Conservation (phyloP, 805 yeast genomes). For the Kodamaea nitidulidarum region DNA sequence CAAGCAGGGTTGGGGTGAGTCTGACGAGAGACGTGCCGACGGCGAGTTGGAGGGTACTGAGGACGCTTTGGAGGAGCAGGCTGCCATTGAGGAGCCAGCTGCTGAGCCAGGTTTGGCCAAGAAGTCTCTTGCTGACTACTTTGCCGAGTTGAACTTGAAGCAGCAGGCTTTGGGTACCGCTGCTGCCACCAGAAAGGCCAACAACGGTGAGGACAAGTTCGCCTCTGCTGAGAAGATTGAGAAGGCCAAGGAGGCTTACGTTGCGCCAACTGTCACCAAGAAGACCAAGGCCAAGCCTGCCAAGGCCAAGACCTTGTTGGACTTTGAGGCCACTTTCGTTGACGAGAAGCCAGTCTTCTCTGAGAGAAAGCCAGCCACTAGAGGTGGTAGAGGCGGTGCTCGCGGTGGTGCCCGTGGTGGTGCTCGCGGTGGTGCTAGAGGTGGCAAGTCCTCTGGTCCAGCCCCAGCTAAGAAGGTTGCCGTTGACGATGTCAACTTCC, state of each 20-base stretch:
- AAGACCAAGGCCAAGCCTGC: conserved; percentile 64
- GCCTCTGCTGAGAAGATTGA: conserved; percentile 56
- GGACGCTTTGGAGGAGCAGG: conserved; percentile 40
- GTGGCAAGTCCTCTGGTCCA: conserved; percentile 20
- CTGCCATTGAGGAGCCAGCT: conserved; percentile 44
- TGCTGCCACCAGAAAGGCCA: conserved; percentile 45
- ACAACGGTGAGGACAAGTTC: conserved; percentile 57
- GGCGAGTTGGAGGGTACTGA: conserved; percentile 52
- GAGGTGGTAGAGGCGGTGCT: conserved; percentile 14
- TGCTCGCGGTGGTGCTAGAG: conserved; percentile 20
- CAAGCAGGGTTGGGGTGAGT: conserved; percentile 86
- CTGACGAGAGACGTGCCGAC: conserved; percentile 59
- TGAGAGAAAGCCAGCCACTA: conserved; percentile 21
- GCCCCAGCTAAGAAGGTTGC: conserved; percentile 29
- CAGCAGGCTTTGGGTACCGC: conserved; percentile 40
- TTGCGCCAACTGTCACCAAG: conserved; percentile 62
- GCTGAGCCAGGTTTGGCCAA: conserved; percentile 35
- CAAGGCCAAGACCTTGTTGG: conserved; percentile 79
- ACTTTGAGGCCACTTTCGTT: conserved; percentile 67
- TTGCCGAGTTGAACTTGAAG: conserved; percentile 54
- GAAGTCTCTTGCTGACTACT: conserved; percentile 83
- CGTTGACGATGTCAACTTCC: conserved; percentile 65
- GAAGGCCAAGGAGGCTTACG: conserved; percentile 60
- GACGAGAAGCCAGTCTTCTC: conserved; percentile 44
- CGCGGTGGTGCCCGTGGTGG: conserved; percentile 13